Percentiles rank a stretch among this genome's conserved stretches.
Evolutionary conservation across 2,329 filamentous ascomycete genomes (phyloP).

Genomic region (Penicillium digitatum): DNA sequence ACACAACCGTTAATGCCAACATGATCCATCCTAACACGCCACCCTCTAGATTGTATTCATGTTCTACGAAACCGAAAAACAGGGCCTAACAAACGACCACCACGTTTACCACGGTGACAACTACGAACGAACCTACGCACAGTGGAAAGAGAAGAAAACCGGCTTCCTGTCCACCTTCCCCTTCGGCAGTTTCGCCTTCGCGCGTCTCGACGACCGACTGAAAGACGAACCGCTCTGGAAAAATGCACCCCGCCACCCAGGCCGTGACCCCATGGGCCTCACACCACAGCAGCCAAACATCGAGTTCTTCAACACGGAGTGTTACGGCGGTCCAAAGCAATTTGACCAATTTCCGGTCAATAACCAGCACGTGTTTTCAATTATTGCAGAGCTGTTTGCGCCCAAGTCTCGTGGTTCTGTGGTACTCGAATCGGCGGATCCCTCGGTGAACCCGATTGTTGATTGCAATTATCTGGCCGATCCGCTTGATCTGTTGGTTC

Average conservation of each 20-base stretch:
- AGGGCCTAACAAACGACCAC: conserved; percentile 54
- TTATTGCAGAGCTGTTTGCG: conserved; percentile 57
- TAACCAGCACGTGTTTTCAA: conserved; percentile 54
- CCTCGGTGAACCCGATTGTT: conserved; percentile 52
- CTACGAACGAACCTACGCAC: conserved; percentile 48
- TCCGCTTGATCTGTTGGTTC: conserved; percentile 55
- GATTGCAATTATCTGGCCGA: conserved; percentile 58
- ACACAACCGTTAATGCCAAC: not conserved
- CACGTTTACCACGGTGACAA: conserved; percentile 55
- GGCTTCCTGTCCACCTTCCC: conserved; percentile 60
- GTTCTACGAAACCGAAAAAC: conserved; percentile 56
- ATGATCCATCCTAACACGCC: conserved; percentile 4
- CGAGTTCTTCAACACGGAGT: conserved; percentile 61
- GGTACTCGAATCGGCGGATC: conserved; percentile 48
- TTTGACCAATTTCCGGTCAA: conserved; percentile 53
- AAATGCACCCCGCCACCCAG: conserved; percentile 45
- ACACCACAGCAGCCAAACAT: conserved; percentile 55
- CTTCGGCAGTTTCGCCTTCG: conserved; percentile 60
- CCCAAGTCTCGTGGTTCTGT: conserved; percentile 57
- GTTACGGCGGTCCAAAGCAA: conserved; percentile 59
- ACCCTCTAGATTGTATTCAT: conserved; percentile 51
- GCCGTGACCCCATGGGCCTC: conserved; percentile 62
- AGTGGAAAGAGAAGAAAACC: conserved; percentile 57
- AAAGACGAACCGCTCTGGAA: conserved; percentile 54
- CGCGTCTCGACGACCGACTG: conserved; percentile 59